Evolutionary conservation across 192 early-diverging fungal genomes (phyloP), one percentile per base, ranked within the genome.

Genomic region (Dissophora globulifera): DNA sequence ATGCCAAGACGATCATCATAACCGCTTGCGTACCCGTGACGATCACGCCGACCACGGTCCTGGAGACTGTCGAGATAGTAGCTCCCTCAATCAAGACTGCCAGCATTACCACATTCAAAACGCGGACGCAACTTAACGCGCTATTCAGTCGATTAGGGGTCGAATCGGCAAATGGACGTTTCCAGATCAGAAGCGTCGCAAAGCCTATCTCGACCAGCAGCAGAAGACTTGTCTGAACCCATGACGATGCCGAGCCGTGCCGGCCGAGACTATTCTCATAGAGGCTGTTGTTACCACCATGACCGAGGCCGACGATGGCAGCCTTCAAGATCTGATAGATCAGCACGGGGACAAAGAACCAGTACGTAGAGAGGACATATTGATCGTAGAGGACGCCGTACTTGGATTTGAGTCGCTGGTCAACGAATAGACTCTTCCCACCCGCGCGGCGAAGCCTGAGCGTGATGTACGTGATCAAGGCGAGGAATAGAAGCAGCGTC

Each of bases 361-460:
- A 58, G 32, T 71, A 69, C 19, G 57, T 23, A 5, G 65, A 69
- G 22, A 78, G 52, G 3, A 54, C 57, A 26, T 79, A 79, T 33
- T 79, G 67, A 20, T 68, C 62, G 27, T 78, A 78, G 10, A 78
- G 53, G 13, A 35, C 75, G 11, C 75, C 75, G 19, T 78, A 78
- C 26, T 49, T 70, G 46, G 68, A 65, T 20, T 59, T 58, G 25
- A 79, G 38, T n/a, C 67, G 53, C 35, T 70, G 56, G 20, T 67
- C 62, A 55, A 70, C 70, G 35, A 59, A 69, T 26, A 79, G 30
- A 43, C 67, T 58, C 23, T 67, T 66, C 1, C 67, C 62, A 2
- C 63, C 78, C 16, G 78, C 63, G 9, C 67, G 78, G 7, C 62
- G 45, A 13, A 66, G 50, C 9, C 78, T 30, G 9, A 69, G 22